Conservation (phyloP, 148 eudicot genomes). For the Simmondsia chinensis region DNA sequence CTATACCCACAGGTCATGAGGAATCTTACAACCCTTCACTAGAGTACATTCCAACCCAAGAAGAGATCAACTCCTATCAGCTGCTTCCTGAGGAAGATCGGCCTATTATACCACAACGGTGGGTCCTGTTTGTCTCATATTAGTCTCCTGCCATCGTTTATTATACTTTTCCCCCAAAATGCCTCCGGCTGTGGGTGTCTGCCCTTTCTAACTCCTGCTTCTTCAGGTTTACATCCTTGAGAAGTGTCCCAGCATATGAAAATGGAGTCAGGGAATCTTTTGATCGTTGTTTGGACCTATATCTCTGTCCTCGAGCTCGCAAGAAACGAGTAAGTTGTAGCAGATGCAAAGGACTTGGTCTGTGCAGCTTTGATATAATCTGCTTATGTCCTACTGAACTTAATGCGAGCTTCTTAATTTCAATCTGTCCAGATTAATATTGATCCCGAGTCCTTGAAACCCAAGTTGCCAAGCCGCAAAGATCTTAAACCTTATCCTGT, state of each 20-base stretch:
- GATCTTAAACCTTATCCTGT: conserved; percentile 88
- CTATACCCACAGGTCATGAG: conserved; percentile 59
- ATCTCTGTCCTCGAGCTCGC: conserved; percentile 82
- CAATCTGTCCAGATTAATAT: conserved; percentile 52
- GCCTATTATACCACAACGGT: conserved; percentile 86
- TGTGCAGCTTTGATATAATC: too few species aligned
- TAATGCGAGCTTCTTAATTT: too few species aligned
- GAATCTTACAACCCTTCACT: conserved; percentile 87
- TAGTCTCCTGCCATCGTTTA: not conserved
- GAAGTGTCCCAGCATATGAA: conserved; percentile 84
- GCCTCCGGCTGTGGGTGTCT: conserved; percentile 2
- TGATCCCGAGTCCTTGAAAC: conserved; percentile 90
- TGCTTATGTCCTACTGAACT: too few species aligned
- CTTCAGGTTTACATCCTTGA: conserved; percentile 62
- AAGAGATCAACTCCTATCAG: conserved; percentile 77
- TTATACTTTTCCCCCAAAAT: not conserved
- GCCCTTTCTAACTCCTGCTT: not conserved
- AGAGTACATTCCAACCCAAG: conserved; percentile 88
- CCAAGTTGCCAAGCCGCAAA: conserved; percentile 73
- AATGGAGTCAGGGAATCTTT: conserved; percentile 59
- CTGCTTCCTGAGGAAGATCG: conserved; percentile 93
- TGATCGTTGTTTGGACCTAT: conserved; percentile 86
- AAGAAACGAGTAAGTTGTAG: conserved; percentile 76
- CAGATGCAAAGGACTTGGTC: too few species aligned
- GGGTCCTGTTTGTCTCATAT: conserved; percentile 1